phyloP scores from a whole-genome alignment of 1,284 basidiomycete genomes.

The Ganoderma sinense region DNA sequence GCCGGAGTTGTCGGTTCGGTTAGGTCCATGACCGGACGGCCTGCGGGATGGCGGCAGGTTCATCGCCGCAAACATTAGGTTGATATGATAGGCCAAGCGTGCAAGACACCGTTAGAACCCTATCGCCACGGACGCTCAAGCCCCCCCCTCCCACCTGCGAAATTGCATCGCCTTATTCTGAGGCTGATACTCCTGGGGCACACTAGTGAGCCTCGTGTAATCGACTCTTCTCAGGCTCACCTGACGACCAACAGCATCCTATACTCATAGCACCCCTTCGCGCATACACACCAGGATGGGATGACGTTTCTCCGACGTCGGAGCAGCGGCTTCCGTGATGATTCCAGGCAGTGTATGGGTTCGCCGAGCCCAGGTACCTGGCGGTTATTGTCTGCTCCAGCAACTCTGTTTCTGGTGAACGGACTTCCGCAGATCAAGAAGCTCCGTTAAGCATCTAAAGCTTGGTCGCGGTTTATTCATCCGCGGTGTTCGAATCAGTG shows the following conservation, averaged over 20 bases:
- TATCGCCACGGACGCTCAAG: conserved; percentile 4
- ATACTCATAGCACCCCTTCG: conserved; percentile 4
- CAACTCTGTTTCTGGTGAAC: background rate
- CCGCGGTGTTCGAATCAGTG: background rate
- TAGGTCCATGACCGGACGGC: background rate
- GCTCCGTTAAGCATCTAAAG: background rate
- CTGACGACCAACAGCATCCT: conserved; percentile 13
- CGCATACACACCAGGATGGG: conserved; percentile 12
- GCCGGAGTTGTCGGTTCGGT: background rate
- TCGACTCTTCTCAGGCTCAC: background rate
- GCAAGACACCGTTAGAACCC: background rate
- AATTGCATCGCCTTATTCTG: background rate
- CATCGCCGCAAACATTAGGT: background rate
- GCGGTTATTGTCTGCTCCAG: background rate
- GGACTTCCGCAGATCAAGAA: conserved; percentile 3
- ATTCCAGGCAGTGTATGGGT: conserved; percentile 2
- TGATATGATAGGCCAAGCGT: background rate
- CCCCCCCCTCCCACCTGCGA: background rate
- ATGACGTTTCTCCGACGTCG: conserved; percentile 14
- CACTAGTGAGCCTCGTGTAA: conserved; percentile 10
- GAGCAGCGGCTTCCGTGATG: conserved; percentile 9
- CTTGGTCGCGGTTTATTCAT: background rate
- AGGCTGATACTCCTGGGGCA: background rate
- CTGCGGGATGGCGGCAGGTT: background rate
- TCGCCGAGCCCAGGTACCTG: background rate